Base-by-base conservation (phyloP, 305 asterid species). In the Galium porrigens region DNA sequence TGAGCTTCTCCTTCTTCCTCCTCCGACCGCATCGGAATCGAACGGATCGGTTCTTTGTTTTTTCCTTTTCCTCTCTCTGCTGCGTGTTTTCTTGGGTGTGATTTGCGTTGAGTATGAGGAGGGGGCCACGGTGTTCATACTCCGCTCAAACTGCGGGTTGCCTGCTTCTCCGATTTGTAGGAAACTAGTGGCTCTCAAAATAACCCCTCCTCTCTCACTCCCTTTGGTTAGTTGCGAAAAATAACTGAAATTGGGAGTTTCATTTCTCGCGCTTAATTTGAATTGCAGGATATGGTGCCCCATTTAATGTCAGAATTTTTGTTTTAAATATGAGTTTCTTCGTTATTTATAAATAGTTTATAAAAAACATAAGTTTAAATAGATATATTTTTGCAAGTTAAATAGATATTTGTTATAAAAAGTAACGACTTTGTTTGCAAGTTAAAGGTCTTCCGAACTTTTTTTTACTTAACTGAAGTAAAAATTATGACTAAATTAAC, bases 61-160 rank as follows among this genome's bases (percentile, higher is more conserved):
- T 22, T 6, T 34, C 22, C 36, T 11, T 10, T 22, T 11, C 6
- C 39, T 68, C 52, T 58, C 4, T 71, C 66, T 71, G 48, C 77
- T 68, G 57, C 80, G 37, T 65, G 30, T 59, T 34, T 34, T 36
- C 17, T 6, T 58, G 5, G 14, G 46, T 30, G 25, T 30, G 41
- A 30, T 73, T 73, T 66, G 51, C 62, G 61, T 59, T 22, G 71
- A 65, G 75, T 55, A 55, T 69, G 76, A 37, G 71, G 70, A 53
- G 58, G 70, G 44, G 53, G 71, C 71, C 65, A 64, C 76, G 75
- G 70, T 72, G 74, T 67, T 70, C 70, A 76, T 70, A 75, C 56
- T 64, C 68, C 64, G 89, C 95, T 79, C 64, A 63, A 79, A 70
- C 75, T 74, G 74, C 88, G 95, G 94, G 80, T 77, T 84, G 64